Base-by-base conservation (phyloP, 352 stramenopile species). In the Globisporangium megalacanthum region DNA sequence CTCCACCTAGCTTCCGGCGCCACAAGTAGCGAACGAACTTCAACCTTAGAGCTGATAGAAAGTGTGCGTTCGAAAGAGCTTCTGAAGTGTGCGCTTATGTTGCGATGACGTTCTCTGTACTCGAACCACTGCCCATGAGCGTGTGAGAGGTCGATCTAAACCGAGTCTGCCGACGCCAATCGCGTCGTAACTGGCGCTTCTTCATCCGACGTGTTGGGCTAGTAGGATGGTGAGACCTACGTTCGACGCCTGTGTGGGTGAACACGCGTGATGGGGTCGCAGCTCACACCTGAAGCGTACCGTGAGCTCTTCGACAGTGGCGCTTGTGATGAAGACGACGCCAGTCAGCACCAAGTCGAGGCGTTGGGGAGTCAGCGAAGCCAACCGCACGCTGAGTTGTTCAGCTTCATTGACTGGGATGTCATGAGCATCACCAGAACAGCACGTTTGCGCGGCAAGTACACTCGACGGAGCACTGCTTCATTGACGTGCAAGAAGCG, bases 241-340 rank as follows among this genome's bases (percentile, higher is more conserved):
- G 25, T 29, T 29, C 25, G 25, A 29, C 25, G 25, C 25, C 25
- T 45, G 39, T 4, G 39, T 19, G 15, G 11, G 14, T 9, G n/a
- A 19, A 48, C 42, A 3, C 6, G 35, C 55, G 25, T 37, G 39
- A 72, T 72, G 65, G 49, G 66, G 31, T 68, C 65, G 20, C 29
- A n/a, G 15, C 48, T 73, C 25, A 53, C 52, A 7, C 52, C 62
- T 25, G 62, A 65, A 14, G 56, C 54, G 0, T 71, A 71, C 51
- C 56, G 56, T 31, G 50, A 58, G 2, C 48, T 77, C 20, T 35
- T 73, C 5, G 20, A 52, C 22, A 19, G 3, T n/a, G 22, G 44
- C 6, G 56, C 68, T 13, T 66, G 65, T 35, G 64, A 70, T 31
- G 69, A 80, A 59, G 54, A 70, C 52, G 65, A 53, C 35, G 52